Conservation (phyloP, 2,329 filamentous ascomycete genomes). For the Epichloe brachyelytri region DNA sequence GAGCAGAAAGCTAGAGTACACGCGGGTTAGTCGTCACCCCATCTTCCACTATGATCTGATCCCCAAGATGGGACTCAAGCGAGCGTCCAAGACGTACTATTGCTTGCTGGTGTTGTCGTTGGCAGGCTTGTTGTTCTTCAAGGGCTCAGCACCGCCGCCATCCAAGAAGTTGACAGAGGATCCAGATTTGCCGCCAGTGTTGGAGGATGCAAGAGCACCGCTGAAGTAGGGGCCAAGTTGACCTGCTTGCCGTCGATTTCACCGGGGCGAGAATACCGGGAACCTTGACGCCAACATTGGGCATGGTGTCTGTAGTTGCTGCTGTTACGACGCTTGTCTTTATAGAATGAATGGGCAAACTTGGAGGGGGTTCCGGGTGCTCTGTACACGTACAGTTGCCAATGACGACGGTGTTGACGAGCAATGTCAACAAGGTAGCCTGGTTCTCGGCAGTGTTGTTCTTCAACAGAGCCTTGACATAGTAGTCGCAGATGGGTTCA, state of each 20-base stretch:
- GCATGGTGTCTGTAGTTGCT: slow-evolving; percentile 29
- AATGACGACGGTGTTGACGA: slow-evolving; percentile 52
- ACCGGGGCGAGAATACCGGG: slow-evolving; percentile 44
- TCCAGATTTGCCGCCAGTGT: slow-evolving; percentile 31
- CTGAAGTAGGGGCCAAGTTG: slow-evolving; percentile 47
- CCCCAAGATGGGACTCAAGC: not conserved
- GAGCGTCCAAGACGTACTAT: slow-evolving; percentile 28
- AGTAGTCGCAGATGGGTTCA: slow-evolving; percentile 48
- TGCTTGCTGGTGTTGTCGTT: slow-evolving; percentile 23
- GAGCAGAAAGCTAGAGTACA: slow-evolving; percentile 33
- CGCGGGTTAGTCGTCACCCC: too few relatives aligned
- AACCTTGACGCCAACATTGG: slow-evolving; percentile 38
- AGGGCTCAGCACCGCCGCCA: slow-evolving; percentile 40
- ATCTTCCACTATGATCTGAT: not conserved
- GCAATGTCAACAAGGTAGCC: slow-evolving; percentile 37
- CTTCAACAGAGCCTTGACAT: slow-evolving; percentile 45
- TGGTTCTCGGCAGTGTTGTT: slow-evolving; percentile 48
- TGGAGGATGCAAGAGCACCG: slow-evolving; percentile 39
- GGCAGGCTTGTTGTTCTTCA: slow-evolving; percentile 42
- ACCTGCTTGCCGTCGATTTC: slow-evolving; percentile 36
- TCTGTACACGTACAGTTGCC: slow-evolving; percentile 35
- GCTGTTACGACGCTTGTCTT: too few relatives aligned
- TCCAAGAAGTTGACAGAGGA: slow-evolving; percentile 47
- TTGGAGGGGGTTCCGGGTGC: too few relatives aligned
- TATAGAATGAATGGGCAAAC: too few relatives aligned